Evolutionary conservation across 192 early-diverging fungal species (phyloP).

Genomic region (Pilobolus umbonatus): DNA sequence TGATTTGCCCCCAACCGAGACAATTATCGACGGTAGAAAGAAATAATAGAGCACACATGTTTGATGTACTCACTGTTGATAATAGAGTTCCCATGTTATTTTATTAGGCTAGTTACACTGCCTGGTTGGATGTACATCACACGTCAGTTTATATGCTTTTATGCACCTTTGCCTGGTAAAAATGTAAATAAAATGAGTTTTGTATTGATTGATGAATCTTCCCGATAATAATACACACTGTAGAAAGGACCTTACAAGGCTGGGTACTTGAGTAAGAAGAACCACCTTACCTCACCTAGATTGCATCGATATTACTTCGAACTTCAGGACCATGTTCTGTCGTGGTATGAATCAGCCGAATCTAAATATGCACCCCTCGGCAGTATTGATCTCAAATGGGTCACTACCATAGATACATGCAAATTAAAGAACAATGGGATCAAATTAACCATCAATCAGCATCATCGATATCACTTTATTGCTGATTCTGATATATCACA

Average conservation of each 20-base stretch:
- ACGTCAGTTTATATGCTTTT: slow-evolving; percentile 55
- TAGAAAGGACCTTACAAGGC: slow-evolving; percentile 50
- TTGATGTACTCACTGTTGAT: background rate
- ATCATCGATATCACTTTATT: slow-evolving; percentile 41
- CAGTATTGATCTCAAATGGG: slow-evolving; percentile 52
- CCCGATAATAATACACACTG: too few species aligned
- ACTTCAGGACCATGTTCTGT: slow-evolving; percentile 53
- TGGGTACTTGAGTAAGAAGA: slow-evolving; percentile 44
- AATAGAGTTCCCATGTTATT: slow-evolving; percentile 59
- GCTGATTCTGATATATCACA: slow-evolving; percentile 49
- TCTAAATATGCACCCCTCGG: slow-evolving; percentile 54
- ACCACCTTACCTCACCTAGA: slow-evolving; percentile 34
- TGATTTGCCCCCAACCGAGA: slow-evolving; percentile 7
- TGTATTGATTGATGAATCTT: background rate
- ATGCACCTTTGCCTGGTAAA: slow-evolving; percentile 49
- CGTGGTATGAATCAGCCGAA: slow-evolving; percentile 48
- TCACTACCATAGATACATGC: slow-evolving; percentile 38
- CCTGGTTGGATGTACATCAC: slow-evolving; percentile 61
- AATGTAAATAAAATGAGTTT: slow-evolving; percentile 29
- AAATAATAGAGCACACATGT: background rate
- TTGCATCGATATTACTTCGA: slow-evolving; percentile 54
- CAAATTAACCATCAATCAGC: slow-evolving; percentile 33
- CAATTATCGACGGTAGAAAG: slow-evolving; percentile 7
- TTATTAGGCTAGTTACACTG: slow-evolving; percentile 54
- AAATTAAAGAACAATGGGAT: slow-evolving; percentile 37